phyloP scores from a whole-genome alignment of 345 rosid species.

The Melaleuca quinquenervia region DNA sequence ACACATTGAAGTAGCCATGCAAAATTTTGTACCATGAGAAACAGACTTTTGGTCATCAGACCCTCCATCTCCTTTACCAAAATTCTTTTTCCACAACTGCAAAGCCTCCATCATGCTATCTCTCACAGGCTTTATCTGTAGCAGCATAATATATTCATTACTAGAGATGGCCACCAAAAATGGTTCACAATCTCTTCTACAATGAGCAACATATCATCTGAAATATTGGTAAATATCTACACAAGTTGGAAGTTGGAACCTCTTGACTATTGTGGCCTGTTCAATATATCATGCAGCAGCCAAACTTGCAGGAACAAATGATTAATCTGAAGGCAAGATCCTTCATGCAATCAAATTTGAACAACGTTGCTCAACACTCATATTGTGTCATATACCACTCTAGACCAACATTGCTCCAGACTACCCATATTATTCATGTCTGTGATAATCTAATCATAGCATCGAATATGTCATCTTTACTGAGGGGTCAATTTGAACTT shows the following conservation, averaged over 20 bases:
- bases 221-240: neutral
- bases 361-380: neutral
- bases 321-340: neutral
- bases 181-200: neutral
- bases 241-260: neutral
- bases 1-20: neutral
- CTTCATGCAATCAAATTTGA: neutral
- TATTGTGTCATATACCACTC: neutral
- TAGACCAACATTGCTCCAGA: neutral
- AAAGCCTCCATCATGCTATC: constrained; percentile 92
- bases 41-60: constrained; percentile 49
- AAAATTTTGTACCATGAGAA: constrained; percentile 36
- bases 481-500: neutral
- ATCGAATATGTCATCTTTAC: neutral
- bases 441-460: neutral
- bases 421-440: neutral
- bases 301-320: neutral
- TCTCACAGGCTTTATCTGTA: constrained; percentile 90
- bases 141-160: neutral
- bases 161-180: neutral
- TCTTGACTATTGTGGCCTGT: neutral
- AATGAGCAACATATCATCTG: neutral
- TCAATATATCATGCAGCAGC: neutral
- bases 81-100: constrained; percentile 81
- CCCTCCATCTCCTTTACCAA: constrained; percentile 67